These are phyloP conservation scores for Volvox reticuliferus DNA, from an alignment of 139 green algal genomes.

Conservation along the genomic window DNA sequence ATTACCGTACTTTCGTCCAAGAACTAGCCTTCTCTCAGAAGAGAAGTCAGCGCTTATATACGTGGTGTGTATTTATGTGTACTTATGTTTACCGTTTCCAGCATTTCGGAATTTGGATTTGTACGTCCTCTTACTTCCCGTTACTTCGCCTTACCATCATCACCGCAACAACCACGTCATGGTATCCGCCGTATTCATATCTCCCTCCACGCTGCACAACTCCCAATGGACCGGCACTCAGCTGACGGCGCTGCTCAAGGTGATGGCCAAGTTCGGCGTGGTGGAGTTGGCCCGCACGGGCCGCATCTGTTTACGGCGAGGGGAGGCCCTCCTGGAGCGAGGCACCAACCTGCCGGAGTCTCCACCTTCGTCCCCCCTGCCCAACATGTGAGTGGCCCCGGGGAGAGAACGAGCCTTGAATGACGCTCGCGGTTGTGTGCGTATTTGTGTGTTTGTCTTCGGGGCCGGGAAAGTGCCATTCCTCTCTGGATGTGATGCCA, in stretches of 20 bases:
- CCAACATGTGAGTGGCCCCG: not conserved
- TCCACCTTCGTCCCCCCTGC: not conserved
- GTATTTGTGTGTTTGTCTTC: too few species aligned
- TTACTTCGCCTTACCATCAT: not conserved
- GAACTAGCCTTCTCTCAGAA: too few species aligned
- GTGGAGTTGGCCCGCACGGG: constrained; percentile 93
- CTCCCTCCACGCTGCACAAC: not conserved
- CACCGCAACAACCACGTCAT: not conserved
- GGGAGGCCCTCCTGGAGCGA: constrained; percentile 75
- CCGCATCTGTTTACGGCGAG: constrained; percentile 89
- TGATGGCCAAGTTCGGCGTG: constrained; percentile 87
- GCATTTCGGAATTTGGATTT: not conserved
- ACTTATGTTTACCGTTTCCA: not conserved
- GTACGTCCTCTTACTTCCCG: not conserved
- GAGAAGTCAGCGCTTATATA: too few species aligned
- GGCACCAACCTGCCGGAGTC: constrained; percentile 46
- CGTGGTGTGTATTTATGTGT: not conserved
- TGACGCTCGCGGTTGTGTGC: not conserved
- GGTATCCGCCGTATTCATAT: not conserved
- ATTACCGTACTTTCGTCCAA: too few species aligned
- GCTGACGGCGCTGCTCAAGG: constrained; percentile 76
- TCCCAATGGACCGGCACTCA: constrained; percentile 37
- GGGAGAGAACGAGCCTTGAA: not conserved
- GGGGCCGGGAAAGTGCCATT: too few species aligned
- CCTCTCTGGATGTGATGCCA: too few species aligned